Conservation (phyloP, 2,329 filamentous ascomycete species). For the Exophiala alcalophila region DNA sequence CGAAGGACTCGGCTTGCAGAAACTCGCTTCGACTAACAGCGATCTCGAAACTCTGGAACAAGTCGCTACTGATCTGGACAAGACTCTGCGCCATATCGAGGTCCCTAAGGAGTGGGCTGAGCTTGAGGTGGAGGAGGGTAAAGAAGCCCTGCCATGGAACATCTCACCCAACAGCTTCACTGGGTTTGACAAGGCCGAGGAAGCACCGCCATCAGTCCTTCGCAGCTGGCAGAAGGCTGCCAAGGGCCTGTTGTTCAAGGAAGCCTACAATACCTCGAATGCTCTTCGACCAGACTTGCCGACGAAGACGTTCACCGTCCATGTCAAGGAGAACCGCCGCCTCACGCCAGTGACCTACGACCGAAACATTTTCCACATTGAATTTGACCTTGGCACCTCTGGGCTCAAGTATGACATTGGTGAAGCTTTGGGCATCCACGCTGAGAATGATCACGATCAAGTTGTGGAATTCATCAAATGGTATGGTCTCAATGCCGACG, state of each 20-base stretch:
- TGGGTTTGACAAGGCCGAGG: constrained; percentile 71
- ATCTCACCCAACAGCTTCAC: constrained; percentile 79
- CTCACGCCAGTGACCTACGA: constrained; percentile 86
- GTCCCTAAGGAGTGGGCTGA: constrained; percentile 78
- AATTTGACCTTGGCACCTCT: constrained; percentile 90
- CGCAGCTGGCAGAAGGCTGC: constrained; percentile 79
- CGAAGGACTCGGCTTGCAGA: constrained; percentile 61
- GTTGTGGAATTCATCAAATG: constrained; percentile 83
- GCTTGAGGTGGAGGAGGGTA: constrained; percentile 57
- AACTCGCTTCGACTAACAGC: constrained; percentile 61
- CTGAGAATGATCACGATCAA: constrained; percentile 79
- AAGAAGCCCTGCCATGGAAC: constrained; percentile 57
- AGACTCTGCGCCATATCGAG: constrained; percentile 69
- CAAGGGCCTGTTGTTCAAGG: constrained; percentile 88
- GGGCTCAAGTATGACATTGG: constrained; percentile 96
- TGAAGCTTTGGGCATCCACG: constrained; percentile 93
- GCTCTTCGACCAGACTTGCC: constrained; percentile 79
- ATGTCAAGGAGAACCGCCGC: constrained; percentile 91
- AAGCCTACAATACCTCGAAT: constrained; percentile 75
- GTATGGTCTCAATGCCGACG: constrained; percentile 79
- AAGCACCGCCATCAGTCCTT: constrained; percentile 64
- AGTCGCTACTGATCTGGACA: constrained; percentile 59
- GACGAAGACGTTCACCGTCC: constrained; percentile 81
- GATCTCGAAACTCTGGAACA: constrained; percentile 62
- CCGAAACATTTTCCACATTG: constrained; percentile 99